Evolutionary conservation across 352 stramenopile species (phyloP).

Genomic region (Phytopythium helicoides): DNA sequence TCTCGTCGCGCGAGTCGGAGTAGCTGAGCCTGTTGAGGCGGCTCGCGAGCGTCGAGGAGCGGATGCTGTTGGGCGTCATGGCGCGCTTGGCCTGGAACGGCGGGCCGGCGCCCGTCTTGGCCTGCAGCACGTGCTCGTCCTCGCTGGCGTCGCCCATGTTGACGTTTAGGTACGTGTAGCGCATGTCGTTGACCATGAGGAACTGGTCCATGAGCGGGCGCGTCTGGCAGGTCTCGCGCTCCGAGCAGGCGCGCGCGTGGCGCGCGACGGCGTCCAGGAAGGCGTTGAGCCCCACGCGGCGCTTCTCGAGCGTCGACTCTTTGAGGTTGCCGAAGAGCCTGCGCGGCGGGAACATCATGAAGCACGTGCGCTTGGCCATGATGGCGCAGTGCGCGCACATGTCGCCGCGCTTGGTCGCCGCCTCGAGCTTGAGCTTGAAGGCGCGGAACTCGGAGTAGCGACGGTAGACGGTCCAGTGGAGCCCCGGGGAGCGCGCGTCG

Average conservation of each 20-base stretch:
- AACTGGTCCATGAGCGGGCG: conserved; percentile 84
- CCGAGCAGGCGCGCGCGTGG: conserved; percentile 71
- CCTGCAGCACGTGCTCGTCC: conserved; percentile 25
- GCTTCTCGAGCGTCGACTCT: conserved; percentile 69
- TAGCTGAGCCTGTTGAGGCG: conserved; percentile 34
- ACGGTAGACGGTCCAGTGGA: conserved; percentile 83
- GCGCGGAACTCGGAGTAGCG: conserved; percentile 85
- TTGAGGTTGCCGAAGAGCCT: conserved; percentile 72
- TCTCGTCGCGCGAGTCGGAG: conserved; percentile 32
- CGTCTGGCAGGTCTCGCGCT: conserved; percentile 62
- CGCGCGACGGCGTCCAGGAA: conserved; percentile 79
- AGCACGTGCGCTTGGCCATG: conserved; percentile 78
- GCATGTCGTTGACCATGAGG: conserved; percentile 87
- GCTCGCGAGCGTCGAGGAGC: conserved; percentile 24
- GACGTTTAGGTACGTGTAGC: conserved; percentile 86
- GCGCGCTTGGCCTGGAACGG: conserved; percentile 7
- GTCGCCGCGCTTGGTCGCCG: conserved; percentile 56
- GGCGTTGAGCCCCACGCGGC: conserved; percentile 66
- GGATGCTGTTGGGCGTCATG: conserved; percentile 8
- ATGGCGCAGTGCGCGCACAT: conserved; percentile 76
- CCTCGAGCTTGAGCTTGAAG: conserved; percentile 62
- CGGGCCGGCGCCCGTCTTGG: conserved; percentile 17
- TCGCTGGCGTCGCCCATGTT: conserved; percentile 73
- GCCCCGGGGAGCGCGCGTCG: conserved; percentile 62
- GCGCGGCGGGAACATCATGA: conserved; percentile 79